Evolutionary conservation across 441 rosid genomes (phyloP).

Genomic region (Corymbia calophylla): DNA sequence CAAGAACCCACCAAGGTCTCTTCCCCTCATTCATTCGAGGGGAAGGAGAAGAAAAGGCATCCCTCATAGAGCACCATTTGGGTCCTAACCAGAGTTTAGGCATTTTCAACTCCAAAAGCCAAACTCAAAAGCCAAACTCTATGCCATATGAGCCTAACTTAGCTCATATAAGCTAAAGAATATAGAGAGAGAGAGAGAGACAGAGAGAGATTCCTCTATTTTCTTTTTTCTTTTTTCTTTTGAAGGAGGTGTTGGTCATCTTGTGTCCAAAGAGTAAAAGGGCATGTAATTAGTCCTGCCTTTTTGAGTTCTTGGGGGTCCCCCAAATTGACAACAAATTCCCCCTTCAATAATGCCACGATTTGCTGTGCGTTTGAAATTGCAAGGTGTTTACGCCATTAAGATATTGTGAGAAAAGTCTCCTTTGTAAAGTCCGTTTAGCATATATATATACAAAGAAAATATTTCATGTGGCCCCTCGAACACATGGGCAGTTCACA

Average conservation of each 20-base stretch:
- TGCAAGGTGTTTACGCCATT: background rate
- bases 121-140: background rate
- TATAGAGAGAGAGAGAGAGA: background rate
- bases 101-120: background rate
- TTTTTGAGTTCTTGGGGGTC: background rate
- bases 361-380: background rate
- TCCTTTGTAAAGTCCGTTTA: background rate
- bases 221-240: background rate
- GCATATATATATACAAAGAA: background rate
- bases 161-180: background rate
- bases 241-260: background rate
- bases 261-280: background rate
- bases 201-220: background rate
- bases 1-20: constrained; percentile 30
- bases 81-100: constrained; percentile 18
- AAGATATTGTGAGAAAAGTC: background rate
- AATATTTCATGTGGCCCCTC: background rate
- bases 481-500: background rate
- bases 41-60: constrained; percentile 80
- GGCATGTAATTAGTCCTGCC: background rate
- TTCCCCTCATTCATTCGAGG: constrained; percentile 32
- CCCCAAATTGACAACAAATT: background rate
- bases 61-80: constrained; percentile 79
- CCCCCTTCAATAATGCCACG: background rate
- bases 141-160: background rate